Evolutionary conservation across 495 filamentous ascomycete genomes (phyloP), one percentile per base, ranked within the genome.

Genomic region (Lasiosphaeria miniovina): DNA sequence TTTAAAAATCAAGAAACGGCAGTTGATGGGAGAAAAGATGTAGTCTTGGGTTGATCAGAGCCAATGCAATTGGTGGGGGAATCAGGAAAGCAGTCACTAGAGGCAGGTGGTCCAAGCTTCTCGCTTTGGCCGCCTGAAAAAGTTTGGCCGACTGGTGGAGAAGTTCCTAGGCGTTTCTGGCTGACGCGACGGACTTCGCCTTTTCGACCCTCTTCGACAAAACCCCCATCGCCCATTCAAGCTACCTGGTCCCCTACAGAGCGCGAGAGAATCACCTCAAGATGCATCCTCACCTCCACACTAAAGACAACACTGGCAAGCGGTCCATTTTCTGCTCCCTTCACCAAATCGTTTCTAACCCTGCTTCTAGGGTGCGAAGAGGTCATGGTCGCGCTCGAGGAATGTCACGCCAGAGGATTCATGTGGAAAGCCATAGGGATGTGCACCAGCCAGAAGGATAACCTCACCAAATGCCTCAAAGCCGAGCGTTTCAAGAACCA

Each of bases 201-300:
- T 24, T 24, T 24, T 24, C 24, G 24, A 24, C 24, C 24, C 24
- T 24, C 24, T 24, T 24, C 24, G 12, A 14, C 8, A 46, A 46
- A 11, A 5, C 8, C 43, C 11, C 43, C 8, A 5, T 7, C 43
- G 43, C 43, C 43, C 43, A 46, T 46, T 46, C 4, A 9, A 14
- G 12, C 12, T 9, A 9, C 43, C 15, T 46, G 11, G 43, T 24
- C 24, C 24, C 24, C 2, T 24, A 24, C 8, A 14, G 15, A 46
- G 15, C 43, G 43, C 15, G 43, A 46, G 41, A 46, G 11, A 8
- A 11, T 33, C 54, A 36, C 1, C 15, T 40, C 71, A 86, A 75
- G 51, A 98, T 98, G 94, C 94, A 98, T 90, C 94, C 94, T 32
- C 93, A 96, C 75, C 76, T 98, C 4, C 92, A 98, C 67, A 96